These are phyloP conservation scores for Phaeophleospora eucalypticola DNA, from an alignment of 2,329 filamentous ascomycete species.

Conservation along the genomic window DNA sequence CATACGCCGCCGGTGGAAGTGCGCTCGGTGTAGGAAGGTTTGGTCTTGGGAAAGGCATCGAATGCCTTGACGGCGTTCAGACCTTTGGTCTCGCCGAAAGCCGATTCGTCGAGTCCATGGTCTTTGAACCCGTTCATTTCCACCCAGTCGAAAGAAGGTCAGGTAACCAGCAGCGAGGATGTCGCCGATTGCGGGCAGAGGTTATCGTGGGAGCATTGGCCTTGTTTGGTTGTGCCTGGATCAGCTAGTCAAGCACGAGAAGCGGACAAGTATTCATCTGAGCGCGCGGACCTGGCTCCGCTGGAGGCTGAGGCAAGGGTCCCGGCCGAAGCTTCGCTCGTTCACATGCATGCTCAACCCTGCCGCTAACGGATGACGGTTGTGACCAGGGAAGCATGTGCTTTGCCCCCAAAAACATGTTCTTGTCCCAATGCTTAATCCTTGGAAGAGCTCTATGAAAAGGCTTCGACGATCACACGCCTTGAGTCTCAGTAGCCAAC, in stretches of 20 bases:
- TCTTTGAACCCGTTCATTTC: slow-evolving; percentile 81
- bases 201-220: slow-evolving; percentile 18
- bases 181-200: neutral
- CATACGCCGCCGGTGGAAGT: slow-evolving; percentile 88
- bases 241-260: neutral
- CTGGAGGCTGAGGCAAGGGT: neutral
- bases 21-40: slow-evolving; percentile 82
- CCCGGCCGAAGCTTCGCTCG: neutral
- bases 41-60: slow-evolving; percentile 97
- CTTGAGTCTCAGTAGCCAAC: no score
- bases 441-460: no score
- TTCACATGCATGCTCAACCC: neutral
- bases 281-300: neutral
- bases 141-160: neutral
- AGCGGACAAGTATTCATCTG: neutral
- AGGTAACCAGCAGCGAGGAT: neutral
- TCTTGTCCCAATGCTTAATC: no score
- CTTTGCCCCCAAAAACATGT: no score
- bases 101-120: slow-evolving; percentile 68
- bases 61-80: slow-evolving; percentile 69
- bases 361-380: neutral
- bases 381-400: neutral
- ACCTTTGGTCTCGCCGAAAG: slow-evolving; percentile 65
- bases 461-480: no score
- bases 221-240: no score